phyloP scores from a whole-genome alignment of 257 asterid species.

The Thymus mandschuricus region DNA sequence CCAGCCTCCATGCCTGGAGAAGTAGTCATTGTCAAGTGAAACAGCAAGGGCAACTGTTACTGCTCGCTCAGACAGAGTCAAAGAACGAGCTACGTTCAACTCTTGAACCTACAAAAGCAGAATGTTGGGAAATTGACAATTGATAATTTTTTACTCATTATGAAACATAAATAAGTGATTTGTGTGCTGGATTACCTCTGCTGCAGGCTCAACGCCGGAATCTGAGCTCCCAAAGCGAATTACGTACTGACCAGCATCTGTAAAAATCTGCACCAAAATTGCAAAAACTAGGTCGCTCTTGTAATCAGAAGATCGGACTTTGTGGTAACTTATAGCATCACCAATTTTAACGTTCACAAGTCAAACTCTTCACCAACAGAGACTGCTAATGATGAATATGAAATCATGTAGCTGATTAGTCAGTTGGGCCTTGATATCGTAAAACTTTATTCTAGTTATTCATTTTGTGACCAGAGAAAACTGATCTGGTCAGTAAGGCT shows the following conservation, averaged over 20 bases:
- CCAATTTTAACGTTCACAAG: neutral
- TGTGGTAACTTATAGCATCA: conserved; percentile 7
- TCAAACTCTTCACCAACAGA: neutral
- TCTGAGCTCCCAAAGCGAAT: conserved; percentile 80
- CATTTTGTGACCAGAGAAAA: conserved; percentile 1
- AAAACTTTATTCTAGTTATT: conserved; percentile 1
- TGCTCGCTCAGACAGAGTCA: conserved; percentile 88
- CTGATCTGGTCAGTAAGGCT: conserved; percentile 13
- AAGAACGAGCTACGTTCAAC: conserved; percentile 62
- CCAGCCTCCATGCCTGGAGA: conserved; percentile 96
- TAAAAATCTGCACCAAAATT: conserved; percentile 62
- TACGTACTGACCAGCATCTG: conserved; percentile 98
- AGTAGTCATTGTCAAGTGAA: conserved; percentile 90
- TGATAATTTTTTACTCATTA: neutral
- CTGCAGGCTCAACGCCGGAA: conserved; percentile 52
- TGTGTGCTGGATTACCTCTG: conserved; percentile 56
- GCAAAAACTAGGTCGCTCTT: conserved; percentile 23
- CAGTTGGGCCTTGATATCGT: conserved; percentile 5
- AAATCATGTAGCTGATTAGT: neutral
- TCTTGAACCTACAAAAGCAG: conserved; percentile 64
- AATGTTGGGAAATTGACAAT: conserved; percentile 27
- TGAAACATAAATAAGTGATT: neutral
- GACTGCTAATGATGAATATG: conserved; percentile 5
- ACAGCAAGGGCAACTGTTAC: conserved; percentile 91
- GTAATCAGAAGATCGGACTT: neutral